These are phyloP conservation scores for Fusarium anthophilum DNA, from an alignment of 2,329 filamentous ascomycete genomes.

Conservation along the genomic window DNA sequence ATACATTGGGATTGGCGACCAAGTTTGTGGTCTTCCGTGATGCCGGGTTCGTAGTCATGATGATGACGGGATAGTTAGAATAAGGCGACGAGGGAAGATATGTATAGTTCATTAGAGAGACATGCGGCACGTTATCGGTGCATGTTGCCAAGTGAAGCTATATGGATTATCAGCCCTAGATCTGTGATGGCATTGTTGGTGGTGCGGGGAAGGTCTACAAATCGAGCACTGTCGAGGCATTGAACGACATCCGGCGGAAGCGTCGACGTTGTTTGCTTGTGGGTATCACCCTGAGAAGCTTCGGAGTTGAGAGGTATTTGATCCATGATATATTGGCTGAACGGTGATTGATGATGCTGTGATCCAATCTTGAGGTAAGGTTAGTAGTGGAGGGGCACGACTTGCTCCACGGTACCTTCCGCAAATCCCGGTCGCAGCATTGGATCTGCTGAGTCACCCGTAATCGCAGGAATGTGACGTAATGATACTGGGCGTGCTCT, in stretches of 20 bases:
- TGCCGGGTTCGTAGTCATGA: slow-evolving; percentile 89
- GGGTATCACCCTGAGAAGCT: slow-evolving; percentile 76
- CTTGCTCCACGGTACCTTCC: slow-evolving; percentile 26
- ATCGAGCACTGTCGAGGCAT: slow-evolving; percentile 93
- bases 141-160: slow-evolving; percentile 97
- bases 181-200: slow-evolving; percentile 11
- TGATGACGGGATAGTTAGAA: slow-evolving; percentile 79
- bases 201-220: slow-evolving; percentile 66
- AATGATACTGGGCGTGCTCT: background rate
- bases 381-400: slow-evolving; percentile 10
- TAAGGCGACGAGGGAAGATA: slow-evolving; percentile 85
- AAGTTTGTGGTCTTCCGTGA: slow-evolving; percentile 87
- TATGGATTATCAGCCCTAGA: slow-evolving; percentile 12
- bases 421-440: slow-evolving; percentile 14
- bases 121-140: slow-evolving; percentile 82
- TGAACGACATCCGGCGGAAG: slow-evolving; percentile 87
- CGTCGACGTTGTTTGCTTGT: slow-evolving; percentile 73
- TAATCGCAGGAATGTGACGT: background rate
- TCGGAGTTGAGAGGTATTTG: slow-evolving; percentile 79
- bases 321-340: slow-evolving; percentile 54
- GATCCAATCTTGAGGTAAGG: background rate
- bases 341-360: slow-evolving; percentile 23
- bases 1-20: slow-evolving; percentile 84
- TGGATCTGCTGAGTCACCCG: slow-evolving; percentile 24
- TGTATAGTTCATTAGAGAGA: slow-evolving; percentile 99